Conservation (phyloP, 345 rosid genomes). For the Eucalyptus melliodora region DNA sequence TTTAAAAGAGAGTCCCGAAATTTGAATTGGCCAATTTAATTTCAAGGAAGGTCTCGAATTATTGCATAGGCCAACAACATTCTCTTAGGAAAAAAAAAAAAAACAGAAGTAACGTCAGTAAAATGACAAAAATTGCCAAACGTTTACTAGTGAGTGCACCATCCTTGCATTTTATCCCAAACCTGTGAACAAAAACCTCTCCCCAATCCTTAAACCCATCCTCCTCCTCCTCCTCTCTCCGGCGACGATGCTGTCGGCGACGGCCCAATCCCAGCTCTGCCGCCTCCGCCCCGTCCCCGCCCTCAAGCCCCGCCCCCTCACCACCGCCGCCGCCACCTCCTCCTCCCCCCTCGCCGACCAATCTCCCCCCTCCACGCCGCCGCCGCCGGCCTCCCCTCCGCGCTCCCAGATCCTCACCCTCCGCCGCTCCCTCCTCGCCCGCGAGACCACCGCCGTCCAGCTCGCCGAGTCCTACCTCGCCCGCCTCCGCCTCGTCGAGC, state of each 20-base stretch:
- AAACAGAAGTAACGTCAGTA: neutral
- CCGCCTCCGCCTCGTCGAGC: constrained; percentile 60
- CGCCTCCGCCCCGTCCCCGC: constrained; percentile 10
- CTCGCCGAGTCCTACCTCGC: constrained; percentile 60
- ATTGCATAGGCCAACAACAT: neutral
- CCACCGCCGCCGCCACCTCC: neutral
- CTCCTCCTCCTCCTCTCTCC: constrained; percentile 8
- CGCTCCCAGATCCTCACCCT: constrained; percentile 58
- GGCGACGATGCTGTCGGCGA: neutral
- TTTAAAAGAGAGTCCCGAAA: neutral
- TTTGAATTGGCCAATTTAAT: neutral
- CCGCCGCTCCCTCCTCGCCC: constrained; percentile 69
- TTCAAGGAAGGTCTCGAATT: neutral
- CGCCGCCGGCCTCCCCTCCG: constrained; percentile 11
- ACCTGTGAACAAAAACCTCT: constrained; percentile 17
- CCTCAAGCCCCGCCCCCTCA: constrained; percentile 1
- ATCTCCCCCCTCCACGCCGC: neutral
- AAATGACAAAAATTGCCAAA: neutral
- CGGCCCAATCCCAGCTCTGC: neutral
- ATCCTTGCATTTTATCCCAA: neutral
- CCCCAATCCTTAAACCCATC: constrained; percentile 20
- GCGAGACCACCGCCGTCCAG: constrained; percentile 47
- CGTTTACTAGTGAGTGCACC: neutral
- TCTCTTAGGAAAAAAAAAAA: no score
- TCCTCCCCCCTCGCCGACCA: neutral